A percentile compares a stretch with the other conserved stretches of the same genome.
Evolutionary conservation across 140 eudicot genomes (phyloP).

Genomic region (Senecio squalidus): DNA sequence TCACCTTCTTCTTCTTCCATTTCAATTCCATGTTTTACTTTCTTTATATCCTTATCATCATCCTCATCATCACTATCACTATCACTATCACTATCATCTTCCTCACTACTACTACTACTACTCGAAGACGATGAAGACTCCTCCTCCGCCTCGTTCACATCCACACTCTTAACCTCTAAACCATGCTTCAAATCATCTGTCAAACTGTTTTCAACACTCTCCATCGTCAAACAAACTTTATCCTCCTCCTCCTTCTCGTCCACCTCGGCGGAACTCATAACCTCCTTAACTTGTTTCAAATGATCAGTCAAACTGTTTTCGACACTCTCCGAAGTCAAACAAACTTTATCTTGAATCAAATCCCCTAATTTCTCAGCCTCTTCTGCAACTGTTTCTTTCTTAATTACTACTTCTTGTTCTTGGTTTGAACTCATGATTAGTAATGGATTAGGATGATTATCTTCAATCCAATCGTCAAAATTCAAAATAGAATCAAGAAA

Average conservation of each 20-base stretch:
- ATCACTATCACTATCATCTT: constrained; percentile 26
- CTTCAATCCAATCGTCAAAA: constrained; percentile 43
- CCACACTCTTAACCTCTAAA: constrained; percentile 3
- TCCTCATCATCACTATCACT: background rate
- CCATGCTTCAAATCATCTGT: constrained; percentile 9
- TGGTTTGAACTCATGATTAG: background rate
- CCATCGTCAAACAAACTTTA: background rate
- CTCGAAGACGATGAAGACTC: constrained; percentile 33
- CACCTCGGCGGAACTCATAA: background rate
- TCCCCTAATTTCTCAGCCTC: constrained; percentile 14
- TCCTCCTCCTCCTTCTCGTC: constrained; percentile 18
- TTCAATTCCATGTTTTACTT: constrained; percentile 28
- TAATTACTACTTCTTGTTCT: constrained; percentile 7
- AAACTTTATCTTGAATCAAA: constrained; percentile 43
- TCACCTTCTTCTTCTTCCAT: constrained; percentile 75
- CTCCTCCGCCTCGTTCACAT: constrained; percentile 13
- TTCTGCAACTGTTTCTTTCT: constrained; percentile 6
- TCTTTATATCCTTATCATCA: constrained; percentile 15
- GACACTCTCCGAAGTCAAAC: constrained; percentile 10
- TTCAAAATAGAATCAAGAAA: constrained; percentile 37
- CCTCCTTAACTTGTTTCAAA: background rate
- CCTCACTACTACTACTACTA: constrained; percentile 4
- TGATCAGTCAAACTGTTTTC: constrained; percentile 4
- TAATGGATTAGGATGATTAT: background rate
- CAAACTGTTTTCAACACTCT: background rate